A percentile compares a stretch with the other conserved stretches of the same genome.
phyloP scores from a whole-genome alignment of 768 basidiomycete genomes.

The Mycena chlorophos region DNA sequence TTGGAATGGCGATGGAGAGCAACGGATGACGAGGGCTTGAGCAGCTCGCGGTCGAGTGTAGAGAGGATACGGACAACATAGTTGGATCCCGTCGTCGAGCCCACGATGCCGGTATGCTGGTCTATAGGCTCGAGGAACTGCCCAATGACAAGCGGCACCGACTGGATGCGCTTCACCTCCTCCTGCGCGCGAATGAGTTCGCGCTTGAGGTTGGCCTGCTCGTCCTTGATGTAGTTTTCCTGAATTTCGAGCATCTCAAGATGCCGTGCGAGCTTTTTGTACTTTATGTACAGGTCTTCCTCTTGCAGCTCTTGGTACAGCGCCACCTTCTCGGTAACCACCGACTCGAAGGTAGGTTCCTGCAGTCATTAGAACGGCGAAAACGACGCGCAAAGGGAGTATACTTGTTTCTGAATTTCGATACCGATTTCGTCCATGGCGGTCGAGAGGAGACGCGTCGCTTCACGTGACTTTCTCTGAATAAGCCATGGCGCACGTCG shows the following conservation, averaged over 20 bases:
- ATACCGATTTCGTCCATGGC: slow-evolving; percentile 91
- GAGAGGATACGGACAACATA: slow-evolving; percentile 97
- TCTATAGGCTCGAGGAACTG: slow-evolving; percentile 99
- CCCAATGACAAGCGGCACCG: slow-evolving; percentile 97
- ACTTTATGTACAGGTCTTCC: slow-evolving; percentile 95
- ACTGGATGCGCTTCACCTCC: slow-evolving; percentile 98
- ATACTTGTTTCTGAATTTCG: slow-evolving; percentile 76
- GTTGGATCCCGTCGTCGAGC: slow-evolving; percentile 96
- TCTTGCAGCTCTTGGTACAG: slow-evolving; percentile 84
- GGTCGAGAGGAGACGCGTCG: slow-evolving; percentile 37
- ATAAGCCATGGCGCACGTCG: slow-evolving; percentile 82
- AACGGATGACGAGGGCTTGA: slow-evolving; percentile 96
- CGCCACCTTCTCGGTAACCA: slow-evolving; percentile 85
- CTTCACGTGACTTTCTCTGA: slow-evolving; percentile 5
- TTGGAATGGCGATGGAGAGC: slow-evolving; percentile 99
- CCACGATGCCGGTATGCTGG: slow-evolving; percentile 94
- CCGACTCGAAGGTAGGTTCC: slow-evolving; percentile 90
- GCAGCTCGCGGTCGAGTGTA: slow-evolving; percentile 92
- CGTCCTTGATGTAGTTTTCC: slow-evolving; percentile 98
- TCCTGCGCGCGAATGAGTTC: slow-evolving; percentile 98
- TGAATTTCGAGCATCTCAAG: slow-evolving; percentile 93
- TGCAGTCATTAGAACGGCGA: slow-evolving; percentile 31
- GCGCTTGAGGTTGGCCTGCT: slow-evolving; percentile 95
- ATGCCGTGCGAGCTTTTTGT: slow-evolving; percentile 94
- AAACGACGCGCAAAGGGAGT: slow-evolving; percentile 21